Conservation (phyloP, 2,329 filamentous ascomycete genomes). For the Curvularia hawaiiensis region DNA sequence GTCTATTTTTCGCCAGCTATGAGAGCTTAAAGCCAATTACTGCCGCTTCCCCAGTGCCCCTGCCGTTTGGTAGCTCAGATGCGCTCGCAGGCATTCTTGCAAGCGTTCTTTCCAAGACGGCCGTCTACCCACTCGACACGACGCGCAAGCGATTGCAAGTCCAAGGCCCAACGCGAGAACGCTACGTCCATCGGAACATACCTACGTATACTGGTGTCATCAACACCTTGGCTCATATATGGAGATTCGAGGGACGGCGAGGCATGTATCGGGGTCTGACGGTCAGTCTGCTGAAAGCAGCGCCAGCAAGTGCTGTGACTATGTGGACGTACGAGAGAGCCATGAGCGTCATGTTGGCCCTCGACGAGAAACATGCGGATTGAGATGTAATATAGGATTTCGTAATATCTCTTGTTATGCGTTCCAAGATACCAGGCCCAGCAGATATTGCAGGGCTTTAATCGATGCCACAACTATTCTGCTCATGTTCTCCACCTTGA, state of each 20-base stretch:
- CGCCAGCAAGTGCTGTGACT: conserved; percentile 88
- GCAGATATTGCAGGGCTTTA: neutral
- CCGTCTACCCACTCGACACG: conserved; percentile 90
- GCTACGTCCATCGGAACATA: conserved; percentile 86
- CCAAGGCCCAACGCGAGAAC: conserved; percentile 80
- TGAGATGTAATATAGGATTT: neutral
- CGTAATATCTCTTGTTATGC: neutral
- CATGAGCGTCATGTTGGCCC: conserved; percentile 62
- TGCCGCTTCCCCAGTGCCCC: conserved; percentile 57
- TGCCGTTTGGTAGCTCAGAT: conserved; percentile 77
- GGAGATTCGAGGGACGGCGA: conserved; percentile 73
- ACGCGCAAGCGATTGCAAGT: conserved; percentile 94
- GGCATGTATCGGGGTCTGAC: conserved; percentile 87
- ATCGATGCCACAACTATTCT: neutral
- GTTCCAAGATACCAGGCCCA: conserved; percentile 3
- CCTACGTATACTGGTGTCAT: conserved; percentile 76
- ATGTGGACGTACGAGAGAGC: conserved; percentile 93
- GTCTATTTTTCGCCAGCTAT: conserved; percentile 90
- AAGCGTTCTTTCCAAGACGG: conserved; percentile 82
- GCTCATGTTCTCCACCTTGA: neutral
- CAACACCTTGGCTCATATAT: conserved; percentile 69
- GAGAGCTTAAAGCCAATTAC: conserved; percentile 66
- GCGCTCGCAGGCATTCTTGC: conserved; percentile 81
- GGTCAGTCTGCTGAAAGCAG: conserved; percentile 90
- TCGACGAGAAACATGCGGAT: conserved; percentile 26